Base-by-base conservation (phyloP, 805 yeast species). In the Kuraishia borneana region DNA sequence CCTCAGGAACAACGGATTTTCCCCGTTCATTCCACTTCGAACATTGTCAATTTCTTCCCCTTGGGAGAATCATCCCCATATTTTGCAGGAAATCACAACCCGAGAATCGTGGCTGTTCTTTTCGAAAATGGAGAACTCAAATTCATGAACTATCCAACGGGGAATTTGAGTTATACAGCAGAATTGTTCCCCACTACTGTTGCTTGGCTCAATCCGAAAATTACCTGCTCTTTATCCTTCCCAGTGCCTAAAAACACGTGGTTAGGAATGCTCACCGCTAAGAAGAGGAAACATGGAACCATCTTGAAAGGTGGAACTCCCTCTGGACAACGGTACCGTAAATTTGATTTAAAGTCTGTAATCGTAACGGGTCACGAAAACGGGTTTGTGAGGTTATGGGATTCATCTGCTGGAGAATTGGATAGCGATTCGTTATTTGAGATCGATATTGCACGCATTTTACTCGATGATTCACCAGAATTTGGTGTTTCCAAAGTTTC, bases 351-450 rank as follows among this genome's bases (percentile, higher is more conserved):
- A 17, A 64, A 82, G 27, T 71, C 78, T 3, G 71, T 70, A 9
- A 60, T 88, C 28, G 76, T 85, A 1, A 77, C 95, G 0, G 97
- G 96, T 1, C 95, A 92, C 49, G 71, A 76, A 23, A 80, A 80
- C 51, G 97, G 96, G 0, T 70, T 78, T 23, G 73, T 92, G 0
- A 67, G 96, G 35, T 62, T 89, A 7, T 78, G 87, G 76, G 95
- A 89, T 56, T 78, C 85, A 0, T 75, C 94, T 0, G 73, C 76
- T 37, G 81, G 82, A 16, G 95, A 83, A 40, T 46, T 76, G 5
- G 75, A 68, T 37, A 76, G 75, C 26, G 58, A 69, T 6, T 60
- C 70, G 5, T 76, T 75, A 3, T 58, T 81, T 42, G 83, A 77
- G 41, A 65, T 79, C 25, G 70, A 73, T 44, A 60, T 78, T 8